A percentile compares a stretch with the other conserved stretches of the same genome.
These are phyloP conservation scores for Exidia glandulosa DNA, from an alignment of 768 basidiomycete genomes.

Conservation along the genomic window DNA sequence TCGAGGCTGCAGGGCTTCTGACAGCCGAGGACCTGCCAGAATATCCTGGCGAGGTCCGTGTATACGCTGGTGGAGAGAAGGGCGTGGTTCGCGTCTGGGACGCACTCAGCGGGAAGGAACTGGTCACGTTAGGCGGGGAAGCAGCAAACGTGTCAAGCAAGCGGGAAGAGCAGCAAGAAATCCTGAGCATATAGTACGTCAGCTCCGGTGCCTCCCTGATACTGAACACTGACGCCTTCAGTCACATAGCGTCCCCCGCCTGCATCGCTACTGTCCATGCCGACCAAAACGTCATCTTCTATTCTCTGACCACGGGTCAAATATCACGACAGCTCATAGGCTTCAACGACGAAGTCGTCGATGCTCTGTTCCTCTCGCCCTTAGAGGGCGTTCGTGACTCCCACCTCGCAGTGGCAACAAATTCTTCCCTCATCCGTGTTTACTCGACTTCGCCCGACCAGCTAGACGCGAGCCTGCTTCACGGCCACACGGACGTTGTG, in stretches of 20 bases:
- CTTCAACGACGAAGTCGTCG: slow-evolving; percentile 97
- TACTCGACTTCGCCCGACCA: slow-evolving; percentile 51
- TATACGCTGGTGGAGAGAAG: slow-evolving; percentile 56
- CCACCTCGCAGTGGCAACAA: slow-evolving; percentile 90
- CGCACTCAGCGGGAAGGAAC: slow-evolving; percentile 47
- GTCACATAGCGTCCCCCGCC: slow-evolving; percentile 56
- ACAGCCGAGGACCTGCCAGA: slow-evolving; percentile 30
- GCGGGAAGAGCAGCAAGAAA: slow-evolving; percentile 75
- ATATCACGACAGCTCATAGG: slow-evolving; percentile 80
- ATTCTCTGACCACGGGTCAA: slow-evolving; percentile 57
- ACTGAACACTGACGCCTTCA: slow-evolving; percentile 21
- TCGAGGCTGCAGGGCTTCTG: slow-evolving; percentile 77
- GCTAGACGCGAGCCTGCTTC: slow-evolving; percentile 74
- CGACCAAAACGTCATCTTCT: slow-evolving; percentile 93
- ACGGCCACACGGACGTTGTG: slow-evolving; percentile 87
- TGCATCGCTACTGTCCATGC: slow-evolving; percentile 78
- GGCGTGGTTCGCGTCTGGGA: slow-evolving; percentile 84
- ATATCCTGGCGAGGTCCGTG: background rate
- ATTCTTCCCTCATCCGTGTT: slow-evolving; percentile 87
- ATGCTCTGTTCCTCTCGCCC: slow-evolving; percentile 63
- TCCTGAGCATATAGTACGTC: slow-evolving; percentile 18
- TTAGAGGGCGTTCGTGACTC: slow-evolving; percentile 40
- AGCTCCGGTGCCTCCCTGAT: background rate
- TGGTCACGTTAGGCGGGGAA: slow-evolving; percentile 48
- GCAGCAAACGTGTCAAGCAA: slow-evolving; percentile 33